Percentiles rank a stretch among this genome's conserved stretches.
These are phyloP conservation scores for Cercospora beticola DNA, from an alignment of 2,329 filamentous ascomycete genomes.

Conservation along the genomic window DNA sequence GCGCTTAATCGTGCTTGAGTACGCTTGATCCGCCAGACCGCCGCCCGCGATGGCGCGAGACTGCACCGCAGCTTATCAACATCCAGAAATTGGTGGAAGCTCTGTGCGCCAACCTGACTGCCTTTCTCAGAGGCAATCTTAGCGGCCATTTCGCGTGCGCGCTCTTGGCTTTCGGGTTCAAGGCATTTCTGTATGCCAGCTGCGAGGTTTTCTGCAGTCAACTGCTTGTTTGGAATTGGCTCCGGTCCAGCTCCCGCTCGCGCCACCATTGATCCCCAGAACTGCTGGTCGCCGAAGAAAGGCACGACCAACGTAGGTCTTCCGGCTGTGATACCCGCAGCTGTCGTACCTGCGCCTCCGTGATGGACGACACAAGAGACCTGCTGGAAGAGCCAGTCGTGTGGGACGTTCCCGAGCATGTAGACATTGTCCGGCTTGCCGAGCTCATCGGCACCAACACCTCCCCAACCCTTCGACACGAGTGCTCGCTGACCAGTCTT, in stretches of 20 bases:
- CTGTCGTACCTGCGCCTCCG: slow-evolving; percentile 60
- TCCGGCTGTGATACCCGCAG: slow-evolving; percentile 53
- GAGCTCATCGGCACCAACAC: slow-evolving; percentile 44
- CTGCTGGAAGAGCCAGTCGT: slow-evolving; percentile 59
- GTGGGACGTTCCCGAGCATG: slow-evolving; percentile 56
- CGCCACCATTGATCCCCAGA: slow-evolving; percentile 57
- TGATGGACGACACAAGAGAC: slow-evolving; percentile 59
- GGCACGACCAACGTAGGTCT: slow-evolving; percentile 57
- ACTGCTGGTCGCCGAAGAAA: slow-evolving; percentile 59
- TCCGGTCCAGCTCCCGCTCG: slow-evolving; percentile 50
- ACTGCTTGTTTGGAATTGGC: slow-evolving; percentile 49
- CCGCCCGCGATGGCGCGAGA: slow-evolving; percentile 65
- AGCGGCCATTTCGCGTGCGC: slow-evolving; percentile 42
- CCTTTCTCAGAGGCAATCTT: slow-evolving; percentile 48
- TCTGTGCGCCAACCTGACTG: slow-evolving; percentile 43
- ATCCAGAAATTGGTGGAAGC: slow-evolving; percentile 56
- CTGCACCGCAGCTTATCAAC: slow-evolving; percentile 67
- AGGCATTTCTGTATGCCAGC: slow-evolving; percentile 50
- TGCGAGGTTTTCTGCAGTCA: slow-evolving; percentile 48
- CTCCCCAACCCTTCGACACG: slow-evolving; percentile 57
- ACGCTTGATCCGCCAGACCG: slow-evolving; percentile 72
- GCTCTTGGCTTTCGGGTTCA: slow-evolving; percentile 38
- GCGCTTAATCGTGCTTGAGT: slow-evolving; percentile 68
- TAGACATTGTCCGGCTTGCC: slow-evolving; percentile 47
- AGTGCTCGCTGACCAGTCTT: slow-evolving; percentile 53